Evolutionary conservation across 1,284 basidiomycete genomes (phyloP).

Genomic region (Phlebopus sp.): DNA sequence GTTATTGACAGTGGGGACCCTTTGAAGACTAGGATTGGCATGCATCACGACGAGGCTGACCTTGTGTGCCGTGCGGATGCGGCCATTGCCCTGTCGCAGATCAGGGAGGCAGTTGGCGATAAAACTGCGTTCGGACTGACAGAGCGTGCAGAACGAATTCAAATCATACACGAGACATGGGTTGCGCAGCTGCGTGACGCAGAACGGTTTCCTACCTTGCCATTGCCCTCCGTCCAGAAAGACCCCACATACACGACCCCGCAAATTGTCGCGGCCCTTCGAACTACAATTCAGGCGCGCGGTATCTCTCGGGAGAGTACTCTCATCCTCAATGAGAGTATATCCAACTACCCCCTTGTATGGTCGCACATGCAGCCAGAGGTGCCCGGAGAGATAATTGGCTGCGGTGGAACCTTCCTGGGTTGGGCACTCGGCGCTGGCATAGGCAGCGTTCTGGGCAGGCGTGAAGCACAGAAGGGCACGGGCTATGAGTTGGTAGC

Average conservation of each 20-base stretch:
- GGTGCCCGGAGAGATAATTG: constrained; percentile 46
- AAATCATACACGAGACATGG: constrained; percentile 27
- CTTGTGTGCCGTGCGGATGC: constrained; percentile 57
- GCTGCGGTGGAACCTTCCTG: constrained; percentile 58
- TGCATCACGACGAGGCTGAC: constrained; percentile 56
- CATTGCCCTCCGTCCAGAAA: constrained; percentile 8
- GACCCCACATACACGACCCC: constrained; percentile 39
- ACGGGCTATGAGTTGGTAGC: constrained; percentile 49
- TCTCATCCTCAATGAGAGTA: constrained; percentile 61
- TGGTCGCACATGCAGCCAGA: constrained; percentile 61
- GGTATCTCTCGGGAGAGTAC: constrained; percentile 28
- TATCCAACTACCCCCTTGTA: constrained; percentile 52
- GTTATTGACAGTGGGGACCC: constrained; percentile 63
- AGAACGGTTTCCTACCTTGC: constrained; percentile 18
- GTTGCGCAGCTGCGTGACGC: constrained; percentile 19
- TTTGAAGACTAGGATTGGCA: constrained; percentile 51
- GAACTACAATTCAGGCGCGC: constrained; percentile 36
- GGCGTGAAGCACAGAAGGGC: constrained; percentile 28
- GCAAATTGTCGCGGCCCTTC: constrained; percentile 49
- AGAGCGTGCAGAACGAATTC: constrained; percentile 9
- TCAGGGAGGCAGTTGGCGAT: constrained; percentile 36
- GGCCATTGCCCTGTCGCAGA: constrained; percentile 49
- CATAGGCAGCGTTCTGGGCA: constrained; percentile 54
- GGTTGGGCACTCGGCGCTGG: constrained; percentile 67
- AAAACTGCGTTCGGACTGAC: constrained; percentile 10